Base-by-base conservation (phyloP, 805 yeast species). In the Priceomyces castillae region DNA sequence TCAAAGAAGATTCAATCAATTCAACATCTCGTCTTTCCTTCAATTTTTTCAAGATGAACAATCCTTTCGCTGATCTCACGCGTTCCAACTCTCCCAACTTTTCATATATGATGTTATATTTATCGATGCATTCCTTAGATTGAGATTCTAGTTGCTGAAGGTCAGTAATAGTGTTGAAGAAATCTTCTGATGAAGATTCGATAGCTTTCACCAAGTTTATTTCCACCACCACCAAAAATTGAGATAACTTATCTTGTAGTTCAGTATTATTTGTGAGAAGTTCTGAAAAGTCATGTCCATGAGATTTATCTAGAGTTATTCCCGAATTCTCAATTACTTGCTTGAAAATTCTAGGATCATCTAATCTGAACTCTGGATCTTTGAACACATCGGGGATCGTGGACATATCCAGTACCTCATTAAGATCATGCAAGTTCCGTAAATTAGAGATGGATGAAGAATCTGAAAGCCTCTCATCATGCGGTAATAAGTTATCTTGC, bases 201-300 rank as follows among this genome's bases (percentile, higher is more conserved):
- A 94, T 89, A 61, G 90, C 96, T 31, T 78, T 74, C 15, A 90
- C 85, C 34, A 92, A 66, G 47, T 85, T 83, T 30, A 86, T 72
- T 63, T 92, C 99, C 1, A 92, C 89, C 0, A 81, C 74, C 58
- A 94, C 98, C 43, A 94, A 70, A 56, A 90, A 89, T 64, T 82
- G 81, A 3, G 94, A 86, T 26, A 92, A 67, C 56, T 80, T 82
- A 35, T 89, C 95, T 55, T 85, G 96, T 14, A 90, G 61, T 17
- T 73, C 66, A 7, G 80, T 71, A 54, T 79, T 77, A 50, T 80
- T 73, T 6, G 77, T 71, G 11, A 78, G 57, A 16, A 51, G 59
- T 43, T 63, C 61, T 5, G 61, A 51, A 12, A 53, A 62, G 9
- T 57, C 60, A 33, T 61, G 58, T 19, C 18, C 25, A 19, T 34